These are phyloP conservation scores for Saccharomycopsis synnaedendra DNA, from an alignment of 805 yeast species.

Conservation along the genomic window DNA sequence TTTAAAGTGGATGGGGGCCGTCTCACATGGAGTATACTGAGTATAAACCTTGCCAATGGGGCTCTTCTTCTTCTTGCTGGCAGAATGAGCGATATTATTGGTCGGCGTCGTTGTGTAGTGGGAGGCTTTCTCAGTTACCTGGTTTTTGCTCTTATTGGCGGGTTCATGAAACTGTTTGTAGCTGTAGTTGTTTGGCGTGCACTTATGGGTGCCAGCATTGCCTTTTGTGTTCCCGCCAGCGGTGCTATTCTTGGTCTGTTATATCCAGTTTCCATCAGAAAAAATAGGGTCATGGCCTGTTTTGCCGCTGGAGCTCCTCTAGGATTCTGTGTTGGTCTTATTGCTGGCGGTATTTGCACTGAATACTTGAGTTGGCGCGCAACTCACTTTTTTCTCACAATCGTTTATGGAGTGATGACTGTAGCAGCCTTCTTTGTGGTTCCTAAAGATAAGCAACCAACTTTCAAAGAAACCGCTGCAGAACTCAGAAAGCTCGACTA, in stretches of 20 bases:
- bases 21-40: slow-evolving; percentile 32
- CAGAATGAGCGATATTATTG: slow-evolving; percentile 36
- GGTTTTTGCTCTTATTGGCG: slow-evolving; percentile 24
- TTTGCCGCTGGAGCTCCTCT: slow-evolving; percentile 37
- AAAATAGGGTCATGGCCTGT: slow-evolving; percentile 31
- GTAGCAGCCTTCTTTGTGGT: slow-evolving; percentile 21
- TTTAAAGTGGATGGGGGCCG: slow-evolving; percentile 30
- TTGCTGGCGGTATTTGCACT: slow-evolving; percentile 34
- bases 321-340: slow-evolving; percentile 33
- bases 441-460: slow-evolving; percentile 21
- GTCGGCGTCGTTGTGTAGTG: slow-evolving; percentile 30
- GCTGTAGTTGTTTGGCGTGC: slow-evolving; percentile 31
- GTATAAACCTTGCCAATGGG: slow-evolving; percentile 32
- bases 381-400: slow-evolving; percentile 30
- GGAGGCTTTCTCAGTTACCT: slow-evolving; percentile 25
- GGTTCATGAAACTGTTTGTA: slow-evolving; percentile 26
- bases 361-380: slow-evolving; percentile 31
- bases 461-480: neutral
- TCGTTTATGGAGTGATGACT: slow-evolving; percentile 24
- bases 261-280: slow-evolving; percentile 28
- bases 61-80: slow-evolving; percentile 33
- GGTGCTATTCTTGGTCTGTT: slow-evolving; percentile 34
- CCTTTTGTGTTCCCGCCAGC: slow-evolving; percentile 36
- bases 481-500: slow-evolving; percentile 26
- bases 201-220: slow-evolving; percentile 31